These are phyloP conservation scores for Yamadazyma atlantica DNA, from an alignment of 1,139 yeast species.

Conservation along the genomic window DNA sequence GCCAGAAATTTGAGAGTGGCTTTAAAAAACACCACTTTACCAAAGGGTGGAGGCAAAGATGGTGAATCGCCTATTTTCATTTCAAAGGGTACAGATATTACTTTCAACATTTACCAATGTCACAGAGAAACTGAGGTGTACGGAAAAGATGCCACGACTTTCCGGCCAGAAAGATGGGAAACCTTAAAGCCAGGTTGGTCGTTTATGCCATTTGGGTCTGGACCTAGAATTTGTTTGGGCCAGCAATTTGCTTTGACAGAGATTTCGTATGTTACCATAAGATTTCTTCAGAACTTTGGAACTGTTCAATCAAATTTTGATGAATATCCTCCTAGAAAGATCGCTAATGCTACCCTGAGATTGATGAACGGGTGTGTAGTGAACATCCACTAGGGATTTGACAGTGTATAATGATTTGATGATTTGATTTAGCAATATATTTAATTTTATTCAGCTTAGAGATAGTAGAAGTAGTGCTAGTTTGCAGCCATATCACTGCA, in stretches of 20 bases:
- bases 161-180: conserved; percentile 53
- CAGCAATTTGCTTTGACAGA: conserved; percentile 49
- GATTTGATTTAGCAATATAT: background rate
- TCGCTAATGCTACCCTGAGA: conserved; percentile 35
- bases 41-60: conserved; percentile 53
- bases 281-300: conserved; percentile 15
- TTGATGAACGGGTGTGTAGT: conserved; percentile 22
- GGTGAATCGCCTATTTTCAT: conserved; percentile 43
- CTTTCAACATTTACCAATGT: conserved; percentile 37
- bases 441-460: background rate
- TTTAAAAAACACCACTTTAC: conserved; percentile 28
- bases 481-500: too few species aligned
- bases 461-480: too few species aligned
- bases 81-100: conserved; percentile 39
- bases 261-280: conserved; percentile 29
- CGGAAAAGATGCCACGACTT: conserved; percentile 47
- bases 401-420: background rate
- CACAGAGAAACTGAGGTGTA: conserved; percentile 42
- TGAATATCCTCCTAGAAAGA: conserved; percentile 35
- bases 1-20: conserved; percentile 50
- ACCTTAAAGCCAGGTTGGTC: conserved; percentile 35
- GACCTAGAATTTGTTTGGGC: conserved; percentile 46
- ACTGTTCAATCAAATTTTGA: conserved; percentile 12
- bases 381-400: background rate
- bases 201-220: conserved; percentile 45